phyloP scores from a whole-genome alignment of 2,329 filamentous ascomycete genomes.

The Fusarium chaquense region DNA sequence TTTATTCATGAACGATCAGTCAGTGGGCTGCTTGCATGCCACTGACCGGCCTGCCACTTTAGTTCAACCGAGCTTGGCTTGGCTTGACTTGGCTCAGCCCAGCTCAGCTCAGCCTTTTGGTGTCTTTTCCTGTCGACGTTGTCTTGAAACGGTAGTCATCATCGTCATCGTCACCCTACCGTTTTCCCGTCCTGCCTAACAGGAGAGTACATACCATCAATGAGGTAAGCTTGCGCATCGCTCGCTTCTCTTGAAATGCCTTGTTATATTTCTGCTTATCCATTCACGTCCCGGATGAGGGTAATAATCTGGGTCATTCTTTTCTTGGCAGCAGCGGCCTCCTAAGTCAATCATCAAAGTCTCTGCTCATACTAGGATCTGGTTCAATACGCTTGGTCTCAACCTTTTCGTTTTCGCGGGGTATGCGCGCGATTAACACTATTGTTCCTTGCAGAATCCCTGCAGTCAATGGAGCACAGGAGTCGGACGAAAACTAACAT shows the following conservation, averaged over 20 bases:
- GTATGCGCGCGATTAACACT: slow-evolving; percentile 31
- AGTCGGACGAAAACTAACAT: slow-evolving; percentile 17
- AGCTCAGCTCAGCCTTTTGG: slow-evolving; percentile 21
- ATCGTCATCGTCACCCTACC: slow-evolving; percentile 24
- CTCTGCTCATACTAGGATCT: slow-evolving; percentile 17
- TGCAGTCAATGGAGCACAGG: slow-evolving; percentile 29
- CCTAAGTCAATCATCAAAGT: slow-evolving; percentile 1
- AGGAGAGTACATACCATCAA: background rate
- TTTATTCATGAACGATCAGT: slow-evolving; percentile 21
- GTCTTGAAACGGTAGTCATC: slow-evolving; percentile 32
- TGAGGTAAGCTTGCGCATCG: slow-evolving; percentile 20
- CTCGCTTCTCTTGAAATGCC: slow-evolving; percentile 4
- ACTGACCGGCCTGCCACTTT: slow-evolving; percentile 23
- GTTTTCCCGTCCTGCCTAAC: slow-evolving; percentile 22
- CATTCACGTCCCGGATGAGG: slow-evolving; percentile 2
- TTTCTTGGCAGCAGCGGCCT: slow-evolving; percentile 10
- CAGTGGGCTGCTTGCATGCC: slow-evolving; percentile 14
- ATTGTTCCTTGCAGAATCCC: slow-evolving; percentile 39
- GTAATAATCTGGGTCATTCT: background rate
- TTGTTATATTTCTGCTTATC: slow-evolving; percentile 18
- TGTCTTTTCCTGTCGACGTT: slow-evolving; percentile 5
- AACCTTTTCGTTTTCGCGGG: slow-evolving; percentile 33
- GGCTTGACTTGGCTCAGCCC: slow-evolving; percentile 14
- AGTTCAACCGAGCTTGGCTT: slow-evolving; percentile 33
- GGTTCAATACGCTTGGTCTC: slow-evolving; percentile 27